These are phyloP conservation scores for Monilinia laxa DNA, from an alignment of 2,329 filamentous ascomycete species.

Conservation along the genomic window DNA sequence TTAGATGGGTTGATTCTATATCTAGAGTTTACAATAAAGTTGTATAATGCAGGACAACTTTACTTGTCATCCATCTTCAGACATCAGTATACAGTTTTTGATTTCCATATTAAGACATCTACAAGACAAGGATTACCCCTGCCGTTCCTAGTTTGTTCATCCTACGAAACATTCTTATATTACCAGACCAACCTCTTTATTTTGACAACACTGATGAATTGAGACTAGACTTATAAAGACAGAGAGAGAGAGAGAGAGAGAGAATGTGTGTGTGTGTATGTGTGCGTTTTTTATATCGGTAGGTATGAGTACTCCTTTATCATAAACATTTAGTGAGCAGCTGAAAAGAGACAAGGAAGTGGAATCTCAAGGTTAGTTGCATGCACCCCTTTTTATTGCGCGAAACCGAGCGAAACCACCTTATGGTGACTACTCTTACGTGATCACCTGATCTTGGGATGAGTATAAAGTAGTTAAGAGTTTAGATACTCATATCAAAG, in stretches of 20 bases:
- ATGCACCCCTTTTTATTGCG: not conserved
- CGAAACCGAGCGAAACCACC: not conserved
- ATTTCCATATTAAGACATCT: not conserved
- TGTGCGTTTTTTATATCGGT: no score
- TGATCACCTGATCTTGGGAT: not conserved
- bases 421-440: not conserved
- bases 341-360: not conserved
- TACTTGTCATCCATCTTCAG: not conserved
- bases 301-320: not conserved
- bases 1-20: no score
- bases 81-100: not conserved
- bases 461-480: not conserved
- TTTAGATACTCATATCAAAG: not conserved
- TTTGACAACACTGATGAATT: slow-evolving; percentile 2
- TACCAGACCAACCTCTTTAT: slow-evolving; percentile 22
- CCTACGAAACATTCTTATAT: slow-evolving; percentile 18
- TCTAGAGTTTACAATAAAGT: not conserved
- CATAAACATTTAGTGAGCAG: not conserved
- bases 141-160: slow-evolving; percentile 1
- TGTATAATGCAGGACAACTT: not conserved
- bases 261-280: no score
- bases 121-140: slow-evolving; percentile 7
- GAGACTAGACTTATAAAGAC: not conserved
- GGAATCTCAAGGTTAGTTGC: not conserved
- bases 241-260: no score